phyloP scores from a whole-genome alignment of 352 stramenopile genomes.

The Pythium sukuiense region DNA sequence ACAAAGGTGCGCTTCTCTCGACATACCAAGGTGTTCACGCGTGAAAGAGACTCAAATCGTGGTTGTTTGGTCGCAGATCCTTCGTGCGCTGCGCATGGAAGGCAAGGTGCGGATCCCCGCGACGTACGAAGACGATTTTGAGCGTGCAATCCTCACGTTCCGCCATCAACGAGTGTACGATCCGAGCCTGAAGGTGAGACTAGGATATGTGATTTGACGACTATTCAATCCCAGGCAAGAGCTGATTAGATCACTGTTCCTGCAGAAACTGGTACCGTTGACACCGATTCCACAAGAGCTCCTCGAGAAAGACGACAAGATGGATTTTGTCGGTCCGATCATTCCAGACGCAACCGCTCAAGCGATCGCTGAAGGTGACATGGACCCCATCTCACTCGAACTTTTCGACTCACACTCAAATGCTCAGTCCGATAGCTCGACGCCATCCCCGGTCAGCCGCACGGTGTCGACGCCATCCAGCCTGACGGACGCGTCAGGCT shows the following conservation, averaged over 20 bases:
- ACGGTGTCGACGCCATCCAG: neutral
- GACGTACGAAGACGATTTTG: constrained; percentile 56
- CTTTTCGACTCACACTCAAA: constrained; percentile 33
- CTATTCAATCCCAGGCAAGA: too few species aligned
- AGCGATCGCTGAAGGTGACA: constrained; percentile 64
- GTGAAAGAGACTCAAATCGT: neutral
- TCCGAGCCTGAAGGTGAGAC: constrained; percentile 51
- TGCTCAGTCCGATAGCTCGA: neutral
- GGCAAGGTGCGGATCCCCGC: constrained; percentile 34
- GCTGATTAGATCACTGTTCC: neutral
- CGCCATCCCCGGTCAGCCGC: too few species aligned
- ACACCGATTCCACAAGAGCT: constrained; percentile 47
- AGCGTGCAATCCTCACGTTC: constrained; percentile 79
- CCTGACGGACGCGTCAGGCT: neutral
- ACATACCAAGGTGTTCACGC: neutral
- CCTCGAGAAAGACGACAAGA: constrained; percentile 29
- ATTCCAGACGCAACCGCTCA: constrained; percentile 43
- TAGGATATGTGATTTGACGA: neutral
- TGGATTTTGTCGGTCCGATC: constrained; percentile 70
- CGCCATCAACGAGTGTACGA: constrained; percentile 87
- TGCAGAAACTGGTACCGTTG: constrained; percentile 66
- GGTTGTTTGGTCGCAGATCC: constrained; percentile 36
- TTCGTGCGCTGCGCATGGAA: constrained; percentile 34
- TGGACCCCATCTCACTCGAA: constrained; percentile 69
- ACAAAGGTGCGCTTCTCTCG: constrained; percentile 41